Conservation (phyloP, 75 land plant genomes). For the Pinus tabuliformis region DNA sequence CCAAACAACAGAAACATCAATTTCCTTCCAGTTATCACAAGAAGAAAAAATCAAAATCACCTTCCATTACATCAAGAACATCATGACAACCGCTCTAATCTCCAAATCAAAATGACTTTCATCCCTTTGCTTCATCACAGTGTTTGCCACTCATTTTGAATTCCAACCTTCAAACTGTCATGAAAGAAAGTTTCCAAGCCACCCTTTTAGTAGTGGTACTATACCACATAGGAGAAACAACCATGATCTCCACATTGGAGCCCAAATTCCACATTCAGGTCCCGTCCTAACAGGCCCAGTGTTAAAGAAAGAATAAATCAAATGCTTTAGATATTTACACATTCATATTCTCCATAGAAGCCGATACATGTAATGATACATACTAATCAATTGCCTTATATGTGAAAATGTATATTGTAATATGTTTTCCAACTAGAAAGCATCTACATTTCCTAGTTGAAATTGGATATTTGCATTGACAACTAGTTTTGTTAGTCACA, state of each 20-base stretch:
- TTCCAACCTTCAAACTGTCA: constrained; percentile 99
- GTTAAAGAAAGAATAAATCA: constrained; percentile 95
- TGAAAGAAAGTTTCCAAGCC: constrained; percentile 97
- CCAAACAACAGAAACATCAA: not conserved
- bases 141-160: constrained; percentile 97
- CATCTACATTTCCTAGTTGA: constrained; percentile 97
- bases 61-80: constrained; percentile 99
- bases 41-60: constrained; percentile 17
- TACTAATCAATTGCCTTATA: constrained; percentile 98
- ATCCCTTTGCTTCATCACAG: constrained; percentile 98
- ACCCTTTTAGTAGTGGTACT: constrained; percentile 91
- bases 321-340: constrained; percentile 98
- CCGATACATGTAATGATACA: constrained; percentile 97
- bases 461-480: constrained; percentile 99
- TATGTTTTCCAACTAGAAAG: constrained; percentile 98
- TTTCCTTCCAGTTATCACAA: not conserved
- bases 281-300: constrained; percentile 99
- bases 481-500: constrained; percentile 94
- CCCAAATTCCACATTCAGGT: constrained; percentile 99
- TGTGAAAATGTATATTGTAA: constrained; percentile 96
- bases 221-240: constrained; percentile 97
- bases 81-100: constrained; percentile 99
- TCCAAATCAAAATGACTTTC: constrained; percentile 99
- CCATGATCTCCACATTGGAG: constrained; percentile 99
- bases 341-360: constrained; percentile 97